Base-by-base conservation (phyloP, 495 filamentous ascomycete genomes). In the Aspergillus taichungensis region DNA sequence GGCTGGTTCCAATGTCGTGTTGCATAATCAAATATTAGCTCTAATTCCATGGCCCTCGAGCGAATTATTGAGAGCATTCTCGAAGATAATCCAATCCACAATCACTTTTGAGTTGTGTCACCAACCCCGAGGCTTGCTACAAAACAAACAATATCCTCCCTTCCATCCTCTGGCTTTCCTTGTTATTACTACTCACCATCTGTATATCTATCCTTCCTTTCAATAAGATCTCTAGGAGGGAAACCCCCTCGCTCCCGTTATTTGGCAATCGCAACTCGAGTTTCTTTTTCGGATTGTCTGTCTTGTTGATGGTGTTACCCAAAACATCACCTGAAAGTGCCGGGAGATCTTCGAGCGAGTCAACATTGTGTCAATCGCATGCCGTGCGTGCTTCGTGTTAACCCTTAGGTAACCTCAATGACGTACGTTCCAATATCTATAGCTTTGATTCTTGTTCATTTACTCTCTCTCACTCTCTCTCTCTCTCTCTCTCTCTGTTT, bases 401-500 rank as follows among this genome's bases (percentile, higher is more conserved):
- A 43, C 30, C 34, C 14, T 30, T 33, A 34, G 33, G 33, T 33
- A 24, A 34, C 29, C 47, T 30, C 47, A 40, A 57, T 53, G 51
- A 38, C 51, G 49, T 54, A 37, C 46, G 53, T 56, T 14, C 45
- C 35, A 24, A 35, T n/a, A 24, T 24, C 32, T 37, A 13, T 37
- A 24, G 18, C 18, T 24, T 24, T 24, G 4, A 1, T 24, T 24
- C 4, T 4, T 24, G 4, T 24, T 24, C 4, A 24, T 24, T 37
- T 13, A 6, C 13, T 10, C 7, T 37, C n/a, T 12, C 7, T 37
- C n/a, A 2, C 12, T 8, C n/a, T 40, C 45, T 33, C 46, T 27
- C 42, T 57, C 30, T 49, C 34, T 42, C 27, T 28, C 46, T 28
- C 45, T 52, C 13, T 37, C 18, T 29, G 8, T 24, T n/a, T n/a